A percentile compares a stretch with the other conserved stretches of the same genome.
Conservation (phyloP, 2,329 filamentous ascomycete genomes). For the Aspergillus jensenii region DNA sequence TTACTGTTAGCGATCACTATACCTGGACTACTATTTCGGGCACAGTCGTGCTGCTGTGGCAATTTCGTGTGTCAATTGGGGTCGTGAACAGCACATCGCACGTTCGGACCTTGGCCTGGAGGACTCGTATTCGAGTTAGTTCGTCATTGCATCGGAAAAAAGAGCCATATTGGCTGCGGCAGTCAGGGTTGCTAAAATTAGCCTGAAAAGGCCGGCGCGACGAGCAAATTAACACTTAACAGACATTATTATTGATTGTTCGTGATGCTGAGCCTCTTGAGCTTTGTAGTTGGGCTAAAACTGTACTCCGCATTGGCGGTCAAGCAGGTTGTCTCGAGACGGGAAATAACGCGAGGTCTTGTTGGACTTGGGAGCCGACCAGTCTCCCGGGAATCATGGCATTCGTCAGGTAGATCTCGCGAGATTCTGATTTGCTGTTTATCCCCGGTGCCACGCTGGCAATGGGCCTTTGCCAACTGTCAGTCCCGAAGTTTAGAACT, state of each 20-base stretch:
- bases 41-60: too few relatives aligned
- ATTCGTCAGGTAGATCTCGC: neutral
- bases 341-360: too few relatives aligned
- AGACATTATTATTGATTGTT: neutral
- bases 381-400: slow-evolving; percentile 2
- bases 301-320: slow-evolving; percentile 8
- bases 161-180: neutral
- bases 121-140: too few relatives aligned
- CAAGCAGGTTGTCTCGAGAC: neutral
- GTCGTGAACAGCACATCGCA: too few relatives aligned
- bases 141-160: too few relatives aligned
- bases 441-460: slow-evolving; percentile 29
- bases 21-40: too few relatives aligned
- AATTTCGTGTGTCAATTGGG: too few relatives aligned
- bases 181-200: neutral
- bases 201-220: neutral
- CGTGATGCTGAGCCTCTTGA: slow-evolving; percentile 1
- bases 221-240: neutral
- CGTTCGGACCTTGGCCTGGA: too few relatives aligned
- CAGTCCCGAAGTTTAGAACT: slow-evolving; percentile 8
- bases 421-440: slow-evolving; percentile 10
- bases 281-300: neutral
- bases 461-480: slow-evolving; percentile 26
- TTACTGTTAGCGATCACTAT: too few relatives aligned
- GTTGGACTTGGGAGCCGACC: slow-evolving; percentile 1